phyloP scores from a whole-genome alignment of 768 basidiomycete genomes.

The Suillus spraguei region DNA sequence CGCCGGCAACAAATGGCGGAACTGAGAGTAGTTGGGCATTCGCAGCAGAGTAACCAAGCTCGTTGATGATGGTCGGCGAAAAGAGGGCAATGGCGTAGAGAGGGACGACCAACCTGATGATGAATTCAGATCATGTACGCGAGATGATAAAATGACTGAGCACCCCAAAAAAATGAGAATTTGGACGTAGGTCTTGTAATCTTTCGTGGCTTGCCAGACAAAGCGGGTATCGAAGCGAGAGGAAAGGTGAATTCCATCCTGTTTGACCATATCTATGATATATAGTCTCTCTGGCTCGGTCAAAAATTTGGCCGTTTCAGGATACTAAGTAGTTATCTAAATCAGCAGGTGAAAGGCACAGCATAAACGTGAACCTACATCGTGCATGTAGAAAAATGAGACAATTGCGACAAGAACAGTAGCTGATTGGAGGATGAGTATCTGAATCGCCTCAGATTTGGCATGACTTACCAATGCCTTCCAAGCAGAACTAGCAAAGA shows the following conservation, averaged over 20 bases:
- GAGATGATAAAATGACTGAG: slow-evolving; percentile 17
- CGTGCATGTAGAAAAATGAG: slow-evolving; percentile 54
- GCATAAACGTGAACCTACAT: slow-evolving; percentile 35
- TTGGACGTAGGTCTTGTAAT: slow-evolving; percentile 44
- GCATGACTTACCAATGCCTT: slow-evolving; percentile 27
- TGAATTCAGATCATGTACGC: neutral
- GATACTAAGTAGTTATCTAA: slow-evolving; percentile 39
- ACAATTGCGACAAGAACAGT: slow-evolving; percentile 22
- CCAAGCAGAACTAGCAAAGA: slow-evolving; percentile 32
- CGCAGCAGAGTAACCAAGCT: slow-evolving; percentile 53
- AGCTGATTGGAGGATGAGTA: slow-evolving; percentile 15
- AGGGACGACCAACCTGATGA: slow-evolving; percentile 43
- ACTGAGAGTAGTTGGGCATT: slow-evolving; percentile 50
- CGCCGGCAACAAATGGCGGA: slow-evolving; percentile 51
- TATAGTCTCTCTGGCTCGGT: slow-evolving; percentile 43
- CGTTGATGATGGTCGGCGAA: slow-evolving; percentile 50
- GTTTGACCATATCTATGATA: slow-evolving; percentile 43
- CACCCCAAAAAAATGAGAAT: slow-evolving; percentile 44
- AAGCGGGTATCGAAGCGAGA: slow-evolving; percentile 47
- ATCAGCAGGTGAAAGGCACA: neutral
- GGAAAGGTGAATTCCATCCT: slow-evolving; percentile 46
- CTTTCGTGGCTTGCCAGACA: slow-evolving; percentile 49
- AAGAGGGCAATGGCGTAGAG: slow-evolving; percentile 53
- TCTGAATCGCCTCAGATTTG: neutral
- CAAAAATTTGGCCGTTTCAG: slow-evolving; percentile 61